These are phyloP conservation scores for Ceratonia siliqua DNA, from an alignment of 306 rosid genomes.

Conservation along the genomic window DNA sequence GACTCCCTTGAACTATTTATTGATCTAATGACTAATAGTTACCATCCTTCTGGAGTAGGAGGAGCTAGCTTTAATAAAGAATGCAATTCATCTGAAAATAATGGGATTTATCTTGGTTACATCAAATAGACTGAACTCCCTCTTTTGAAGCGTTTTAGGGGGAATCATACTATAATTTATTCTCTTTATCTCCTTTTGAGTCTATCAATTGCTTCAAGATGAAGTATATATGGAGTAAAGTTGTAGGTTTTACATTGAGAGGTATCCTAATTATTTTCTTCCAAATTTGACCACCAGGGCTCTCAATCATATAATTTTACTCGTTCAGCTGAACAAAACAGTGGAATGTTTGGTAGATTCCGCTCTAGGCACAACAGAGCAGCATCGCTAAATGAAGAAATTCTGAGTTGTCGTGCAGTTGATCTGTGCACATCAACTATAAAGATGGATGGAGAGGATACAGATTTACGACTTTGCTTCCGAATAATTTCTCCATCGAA, in stretches of 20 bases:
- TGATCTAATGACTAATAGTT: too few species aligned
- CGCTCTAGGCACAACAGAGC: conserved; percentile 74
- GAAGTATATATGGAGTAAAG: neutral
- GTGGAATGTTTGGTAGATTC: conserved; percentile 90
- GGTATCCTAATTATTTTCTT: conserved; percentile 32
- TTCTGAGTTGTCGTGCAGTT: conserved; percentile 68
- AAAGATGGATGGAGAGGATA: conserved; percentile 93
- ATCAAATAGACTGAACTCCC: neutral
- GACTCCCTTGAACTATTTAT: neutral
- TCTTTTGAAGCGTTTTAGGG: neutral
- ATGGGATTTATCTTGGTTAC: neutral
- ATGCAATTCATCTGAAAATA: too few species aligned
- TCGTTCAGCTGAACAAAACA: conserved; percentile 70
- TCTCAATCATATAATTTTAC: conserved; percentile 59
- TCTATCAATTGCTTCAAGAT: neutral
- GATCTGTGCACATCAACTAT: conserved; percentile 85
- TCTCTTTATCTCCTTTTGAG: neutral
- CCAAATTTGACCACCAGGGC: conserved; percentile 53
- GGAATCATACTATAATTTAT: neutral
- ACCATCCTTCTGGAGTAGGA: too few species aligned
- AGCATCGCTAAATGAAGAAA: conserved; percentile 64
- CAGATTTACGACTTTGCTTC: conserved; percentile 94
- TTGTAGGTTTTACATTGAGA: neutral
- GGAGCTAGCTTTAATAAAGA: too few species aligned
- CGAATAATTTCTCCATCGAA: conserved; percentile 91